phyloP scores from a whole-genome alignment of 192 early-diverging fungal species.

The Backusella liffmaniae region DNA sequence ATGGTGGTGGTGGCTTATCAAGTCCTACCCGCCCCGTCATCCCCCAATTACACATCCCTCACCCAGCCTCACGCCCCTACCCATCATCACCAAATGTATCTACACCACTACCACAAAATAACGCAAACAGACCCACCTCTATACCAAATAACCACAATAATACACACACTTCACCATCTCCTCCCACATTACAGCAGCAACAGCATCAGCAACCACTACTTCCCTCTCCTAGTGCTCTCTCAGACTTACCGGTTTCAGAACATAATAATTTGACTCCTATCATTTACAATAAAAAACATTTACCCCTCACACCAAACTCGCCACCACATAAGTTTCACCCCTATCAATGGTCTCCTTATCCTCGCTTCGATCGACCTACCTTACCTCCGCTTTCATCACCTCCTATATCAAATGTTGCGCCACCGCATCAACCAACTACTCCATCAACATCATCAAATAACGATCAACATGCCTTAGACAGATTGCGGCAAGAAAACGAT shows the following conservation, averaged over 20 bases:
- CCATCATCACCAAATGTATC: constrained; percentile 1
- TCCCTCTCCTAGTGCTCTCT: constrained; percentile 12
- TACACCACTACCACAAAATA: background rate
- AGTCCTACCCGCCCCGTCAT: constrained; percentile 7
- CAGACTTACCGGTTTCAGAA: constrained; percentile 13
- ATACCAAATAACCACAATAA: background rate
- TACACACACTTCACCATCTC: background rate
- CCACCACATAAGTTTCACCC: constrained; percentile 4
- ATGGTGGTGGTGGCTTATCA: constrained; percentile 3
- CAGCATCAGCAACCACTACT: background rate
- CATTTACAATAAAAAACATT: constrained; percentile 3
- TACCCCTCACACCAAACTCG: constrained; percentile 11
- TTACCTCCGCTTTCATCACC: constrained; percentile 4
- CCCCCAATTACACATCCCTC: constrained; percentile 19
- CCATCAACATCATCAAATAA: background rate
- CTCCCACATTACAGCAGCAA: background rate
- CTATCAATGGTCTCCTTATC: constrained; percentile 15
- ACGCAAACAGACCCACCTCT: background rate
- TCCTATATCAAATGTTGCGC: background rate
- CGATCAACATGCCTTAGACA: background rate
- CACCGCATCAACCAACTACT: background rate
- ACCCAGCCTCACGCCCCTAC: constrained; percentile 11
- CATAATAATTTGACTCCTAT: constrained; percentile 10
- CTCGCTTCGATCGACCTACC: background rate
- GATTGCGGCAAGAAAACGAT: constrained; percentile 3